Conservation (phyloP, 2,329 filamentous ascomycete species). For the Plenodomus lindquistii region DNA sequence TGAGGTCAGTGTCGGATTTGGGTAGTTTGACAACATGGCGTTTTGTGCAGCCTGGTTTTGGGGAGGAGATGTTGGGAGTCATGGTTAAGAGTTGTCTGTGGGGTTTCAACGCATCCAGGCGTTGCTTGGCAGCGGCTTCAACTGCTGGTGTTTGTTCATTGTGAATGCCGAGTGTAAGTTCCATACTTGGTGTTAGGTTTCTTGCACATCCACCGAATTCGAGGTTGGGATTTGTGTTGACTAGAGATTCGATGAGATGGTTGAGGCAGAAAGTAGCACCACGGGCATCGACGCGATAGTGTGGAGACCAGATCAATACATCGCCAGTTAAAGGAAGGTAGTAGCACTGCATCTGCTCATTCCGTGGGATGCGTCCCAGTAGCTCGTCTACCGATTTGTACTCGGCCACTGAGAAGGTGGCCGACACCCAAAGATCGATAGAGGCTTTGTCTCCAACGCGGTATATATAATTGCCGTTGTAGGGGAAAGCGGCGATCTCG, state of each 20-base stretch:
- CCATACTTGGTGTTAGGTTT: conserved; percentile 29
- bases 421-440: conserved; percentile 27
- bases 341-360: conserved; percentile 33
- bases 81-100: conserved; percentile 23
- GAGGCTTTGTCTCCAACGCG: conserved; percentile 24
- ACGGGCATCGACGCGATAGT: conserved; percentile 31
- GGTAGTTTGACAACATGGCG: conserved; percentile 6
- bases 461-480: conserved; percentile 28
- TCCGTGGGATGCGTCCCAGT: conserved; percentile 26
- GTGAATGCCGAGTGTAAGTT: conserved; percentile 20
- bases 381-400: conserved; percentile 24
- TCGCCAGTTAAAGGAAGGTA: conserved; percentile 24
- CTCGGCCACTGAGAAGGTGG: conserved; percentile 22
- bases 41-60: conserved; percentile 8
- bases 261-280: conserved; percentile 30
- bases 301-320: conserved; percentile 27
- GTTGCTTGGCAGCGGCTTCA: conserved; percentile 18
- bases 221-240: conserved; percentile 18
- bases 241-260: conserved; percentile 23
- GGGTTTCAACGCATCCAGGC: conserved; percentile 20
- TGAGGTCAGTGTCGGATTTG: conserved; percentile 12
- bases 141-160: conserved; percentile 17
- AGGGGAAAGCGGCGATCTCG: conserved; percentile 30
- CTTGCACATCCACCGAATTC: conserved; percentile 27
- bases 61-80: conserved; percentile 15